Evolutionary conservation across 768 basidiomycete species (phyloP).

Genomic region (Pleurotus giganteus): DNA sequence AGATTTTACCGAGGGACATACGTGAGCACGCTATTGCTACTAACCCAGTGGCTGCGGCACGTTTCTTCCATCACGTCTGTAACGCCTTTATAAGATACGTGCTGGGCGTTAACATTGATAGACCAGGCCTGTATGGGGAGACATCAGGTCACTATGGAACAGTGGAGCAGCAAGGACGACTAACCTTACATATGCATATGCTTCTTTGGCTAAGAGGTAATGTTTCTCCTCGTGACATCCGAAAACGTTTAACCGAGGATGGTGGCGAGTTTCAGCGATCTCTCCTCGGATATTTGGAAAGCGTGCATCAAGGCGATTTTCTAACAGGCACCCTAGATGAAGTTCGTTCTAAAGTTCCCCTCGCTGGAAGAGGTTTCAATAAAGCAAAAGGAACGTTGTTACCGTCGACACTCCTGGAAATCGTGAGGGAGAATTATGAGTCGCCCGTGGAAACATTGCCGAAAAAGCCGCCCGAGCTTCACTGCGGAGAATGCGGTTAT

Average conservation of each 20-base stretch:
- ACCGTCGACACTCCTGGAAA: too few species aligned
- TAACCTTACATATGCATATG: slow-evolving; percentile 36
- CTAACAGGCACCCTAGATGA: slow-evolving; percentile 18
- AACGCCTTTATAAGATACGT: slow-evolving; percentile 23
- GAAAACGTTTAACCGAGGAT: slow-evolving; percentile 21
- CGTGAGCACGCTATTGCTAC: slow-evolving; percentile 12
- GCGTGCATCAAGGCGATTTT: slow-evolving; percentile 29
- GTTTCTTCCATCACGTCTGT: slow-evolving; percentile 26
- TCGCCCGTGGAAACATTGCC: slow-evolving; percentile 24
- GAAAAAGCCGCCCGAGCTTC: slow-evolving; percentile 15
- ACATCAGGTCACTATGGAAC: slow-evolving; percentile 28
- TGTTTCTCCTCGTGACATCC: slow-evolving; percentile 30
- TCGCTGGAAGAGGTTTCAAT: not conserved
- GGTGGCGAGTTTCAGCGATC: slow-evolving; percentile 21
- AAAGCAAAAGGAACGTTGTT: too few species aligned
- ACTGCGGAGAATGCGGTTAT: slow-evolving; percentile 6
- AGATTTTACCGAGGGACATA: slow-evolving; percentile 7
- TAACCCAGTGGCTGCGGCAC: slow-evolving; percentile 27
- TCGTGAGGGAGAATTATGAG: slow-evolving; percentile 2
- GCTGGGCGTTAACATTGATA: slow-evolving; percentile 17
- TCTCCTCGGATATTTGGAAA: slow-evolving; percentile 29
- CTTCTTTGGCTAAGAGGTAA: slow-evolving; percentile 31
- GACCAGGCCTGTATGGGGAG: slow-evolving; percentile 26
- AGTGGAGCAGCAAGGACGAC: slow-evolving; percentile 34
- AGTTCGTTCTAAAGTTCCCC: slow-evolving; percentile 12